Evolutionary conservation across 2,329 filamentous ascomycete species (phyloP), one percentile per base, ranked within the genome.

Genomic region (Fusarium guadeloupense): DNA sequence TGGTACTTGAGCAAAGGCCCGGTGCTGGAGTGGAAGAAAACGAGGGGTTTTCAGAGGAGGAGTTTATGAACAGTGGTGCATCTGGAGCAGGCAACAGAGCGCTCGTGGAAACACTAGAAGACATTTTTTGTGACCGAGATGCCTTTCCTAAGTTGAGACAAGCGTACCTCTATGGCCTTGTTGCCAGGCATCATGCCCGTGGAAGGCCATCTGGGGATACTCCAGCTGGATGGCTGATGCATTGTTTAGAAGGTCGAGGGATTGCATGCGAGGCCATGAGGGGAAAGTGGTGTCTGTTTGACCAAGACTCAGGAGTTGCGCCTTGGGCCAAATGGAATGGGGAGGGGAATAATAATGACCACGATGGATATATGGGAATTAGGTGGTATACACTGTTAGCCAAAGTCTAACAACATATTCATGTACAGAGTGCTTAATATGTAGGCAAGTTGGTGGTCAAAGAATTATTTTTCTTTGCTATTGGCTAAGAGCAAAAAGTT

Each of bases 1-100:
- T 67, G 7, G 50, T 66, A 0, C 3, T 67, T 2, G 57, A 67
- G 5, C 64, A 65, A 8, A 45, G 61, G 2, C 53, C 54, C 1
- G 61, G 37, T 2, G 60, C 61, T 0, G 58, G 46, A 21, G 19
- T 34, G 3, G 25, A 50, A 26, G 43, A 61, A 5, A 61, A 56
- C 6, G 41, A 59, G 44, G 45, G 45, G 6, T 54, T 42, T 7
- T 41, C 34, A 2, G 49, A 63, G 28, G 43, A 55, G 8, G 54
- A 62, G 9, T 63, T 62, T 4, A 30, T 62, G 4, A 47, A 46
- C 6, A 34, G 21, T 1, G 41, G 45, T 3, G 33, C 20, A 4
- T 28, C 54, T 1, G 55, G 59, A 3, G 6, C 19, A 1, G 48
- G 40, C 4, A 64, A 54, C 10, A 41, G 20, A 7, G n/a, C 12